phyloP scores from a whole-genome alignment of 2,329 filamentous ascomycete species.

The Didymella exigua region DNA sequence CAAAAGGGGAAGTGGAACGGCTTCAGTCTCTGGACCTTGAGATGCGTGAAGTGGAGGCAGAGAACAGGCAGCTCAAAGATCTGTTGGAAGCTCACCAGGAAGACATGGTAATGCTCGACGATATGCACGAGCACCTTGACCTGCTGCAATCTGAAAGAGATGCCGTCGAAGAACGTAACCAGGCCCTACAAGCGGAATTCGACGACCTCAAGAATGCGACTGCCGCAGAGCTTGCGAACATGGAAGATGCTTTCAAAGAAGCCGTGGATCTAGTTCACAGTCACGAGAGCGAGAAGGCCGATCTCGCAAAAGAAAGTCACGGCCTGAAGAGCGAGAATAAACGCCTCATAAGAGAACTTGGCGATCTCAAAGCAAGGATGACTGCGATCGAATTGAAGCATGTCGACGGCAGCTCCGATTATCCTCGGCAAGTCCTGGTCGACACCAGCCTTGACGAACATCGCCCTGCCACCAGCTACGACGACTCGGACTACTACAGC shows the following conservation, averaged over 20 bases:
- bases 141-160: conserved; percentile 22
- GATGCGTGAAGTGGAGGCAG: conserved; percentile 33
- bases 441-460: conserved; percentile 44
- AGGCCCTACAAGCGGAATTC: conserved; percentile 22
- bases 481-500: conserved; percentile 48
- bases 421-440: conserved; percentile 21
- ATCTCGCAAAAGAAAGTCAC: conserved; percentile 28
- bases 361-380: conserved; percentile 29
- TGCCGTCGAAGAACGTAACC: conserved; percentile 25
- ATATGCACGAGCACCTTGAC: conserved; percentile 26
- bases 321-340: conserved; percentile 38
- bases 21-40: conserved; percentile 36
- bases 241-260: conserved; percentile 39
- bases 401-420: conserved; percentile 22
- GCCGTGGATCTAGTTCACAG: conserved; percentile 41
- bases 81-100: conserved; percentile 30
- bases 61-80: conserved; percentile 30
- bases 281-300: conserved; percentile 34
- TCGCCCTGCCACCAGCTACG: conserved; percentile 44
- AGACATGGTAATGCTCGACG: conserved; percentile 19
- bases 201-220: conserved; percentile 32
- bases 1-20: conserved; percentile 33
- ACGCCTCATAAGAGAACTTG: conserved; percentile 29
- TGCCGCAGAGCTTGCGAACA: conserved; percentile 32
- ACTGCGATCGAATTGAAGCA: conserved; percentile 22